Evolutionary conservation across 306 rosid species (phyloP).

Genomic region (Rosa multiflora): DNA sequence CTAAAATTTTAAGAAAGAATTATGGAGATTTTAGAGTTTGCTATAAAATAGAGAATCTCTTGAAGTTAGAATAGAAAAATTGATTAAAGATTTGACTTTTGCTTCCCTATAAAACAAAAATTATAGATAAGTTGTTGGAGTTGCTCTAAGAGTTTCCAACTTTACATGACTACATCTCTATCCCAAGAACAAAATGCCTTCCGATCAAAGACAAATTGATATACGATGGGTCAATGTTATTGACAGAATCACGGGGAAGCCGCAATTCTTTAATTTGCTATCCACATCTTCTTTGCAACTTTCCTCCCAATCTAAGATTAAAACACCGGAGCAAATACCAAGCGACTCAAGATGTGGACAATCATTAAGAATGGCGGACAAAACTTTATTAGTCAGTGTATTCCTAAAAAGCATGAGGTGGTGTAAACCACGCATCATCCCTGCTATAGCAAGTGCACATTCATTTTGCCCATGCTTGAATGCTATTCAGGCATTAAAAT

Average conservation of each 20-base stretch:
- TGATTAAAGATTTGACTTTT: no score
- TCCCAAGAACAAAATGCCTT: neutral
- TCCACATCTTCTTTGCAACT: slow-evolving; percentile 34
- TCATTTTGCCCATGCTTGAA: neutral
- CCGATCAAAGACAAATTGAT: neutral
- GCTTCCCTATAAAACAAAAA: no score
- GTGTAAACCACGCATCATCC: slow-evolving; percentile 38
- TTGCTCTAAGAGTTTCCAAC: no score
- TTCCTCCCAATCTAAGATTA: slow-evolving; percentile 33
- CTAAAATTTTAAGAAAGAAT: no score
- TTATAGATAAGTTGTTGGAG: no score
- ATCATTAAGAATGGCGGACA: slow-evolving; percentile 49
- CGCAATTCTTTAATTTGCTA: slow-evolving; percentile 41
- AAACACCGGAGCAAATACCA: slow-evolving; percentile 45
- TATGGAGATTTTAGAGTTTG: no score
- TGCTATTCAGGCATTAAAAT: no score
- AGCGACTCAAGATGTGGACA: slow-evolving; percentile 59
- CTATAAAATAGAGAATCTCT: no score
- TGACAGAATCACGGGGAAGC: slow-evolving; percentile 34
- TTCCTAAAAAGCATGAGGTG: slow-evolving; percentile 55
- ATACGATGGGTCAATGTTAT: slow-evolving; percentile 25
- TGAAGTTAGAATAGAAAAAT: no score
- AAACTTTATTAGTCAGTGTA: slow-evolving; percentile 46
- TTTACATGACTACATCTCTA: neutral
- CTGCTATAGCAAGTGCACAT: slow-evolving; percentile 44